Base-by-base conservation (phyloP, 495 filamentous ascomycete genomes). In the Usnea hakonensis region DNA sequence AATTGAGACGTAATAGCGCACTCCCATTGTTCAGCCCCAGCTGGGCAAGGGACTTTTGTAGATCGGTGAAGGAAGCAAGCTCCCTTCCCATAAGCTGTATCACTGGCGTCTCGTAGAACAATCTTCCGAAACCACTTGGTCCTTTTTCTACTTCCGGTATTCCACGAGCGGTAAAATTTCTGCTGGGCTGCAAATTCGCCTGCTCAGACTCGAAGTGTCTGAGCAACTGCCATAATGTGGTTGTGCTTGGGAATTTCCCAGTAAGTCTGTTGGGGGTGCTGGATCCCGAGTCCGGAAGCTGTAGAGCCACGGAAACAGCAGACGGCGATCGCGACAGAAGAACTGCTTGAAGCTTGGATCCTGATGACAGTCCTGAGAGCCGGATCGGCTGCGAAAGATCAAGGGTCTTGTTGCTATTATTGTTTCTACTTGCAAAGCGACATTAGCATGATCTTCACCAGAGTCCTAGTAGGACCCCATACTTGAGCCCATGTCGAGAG, bases 291-390 rank as follows among this genome's bases (percentile, higher is more conserved):
- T 85, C 79, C 32, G 88, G 87, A 16, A 95, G 77, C 69, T 95
- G 90, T 23, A 98, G 78, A 7, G 89, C 91, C 28, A 97, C 86
- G 28, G 86, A 89, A 58, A 98, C 85, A 36, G 89, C 85, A 14
- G 90, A 85, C 3, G 92, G 87, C 0, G 90, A 91, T 54, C 84
- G 87, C 35, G 90, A 93, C 58, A 84, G 81, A 63, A 87, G 83
- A n/a, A 96, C 86, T 53, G 97, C 87, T 67, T 98, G 91, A 26
- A 98, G 81, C 67, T 95, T 96, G 32, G 94, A 92, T 35, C 94
- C 94, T 19, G 90, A 82, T 8, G 79, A 78, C 14, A 98, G 85
- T 58, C 91, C 91, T 1, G 92, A 89, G 37, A 93, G 87, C n/a
- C 93, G 87, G 72, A 90, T 88, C 38, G 87, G 85, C 21, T 87